Conservation (phyloP, 2,329 filamentous ascomycete genomes). For the Fusarium redolens region DNA sequence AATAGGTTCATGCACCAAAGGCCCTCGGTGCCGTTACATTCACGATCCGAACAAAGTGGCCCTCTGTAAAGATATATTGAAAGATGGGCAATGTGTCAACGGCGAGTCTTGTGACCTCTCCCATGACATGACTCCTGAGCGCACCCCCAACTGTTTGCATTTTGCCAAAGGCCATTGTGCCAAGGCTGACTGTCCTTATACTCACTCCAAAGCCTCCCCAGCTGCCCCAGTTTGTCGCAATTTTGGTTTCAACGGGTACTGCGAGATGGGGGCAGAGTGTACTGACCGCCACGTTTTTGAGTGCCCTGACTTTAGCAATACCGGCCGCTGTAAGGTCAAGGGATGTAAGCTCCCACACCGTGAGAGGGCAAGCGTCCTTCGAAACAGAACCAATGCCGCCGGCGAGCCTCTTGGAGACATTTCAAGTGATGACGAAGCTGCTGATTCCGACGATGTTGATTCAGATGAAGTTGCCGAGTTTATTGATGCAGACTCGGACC, state of each 20-base stretch:
- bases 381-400: constrained; percentile 71
- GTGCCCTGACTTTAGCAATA: constrained; percentile 95
- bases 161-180: constrained; percentile 91
- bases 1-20: constrained; percentile 86
- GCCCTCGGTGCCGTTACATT: constrained; percentile 80
- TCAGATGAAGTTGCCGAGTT: constrained; percentile 79
- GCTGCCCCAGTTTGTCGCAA: constrained; percentile 82
- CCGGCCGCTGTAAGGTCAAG: constrained; percentile 81
- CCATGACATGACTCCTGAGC: constrained; percentile 84
- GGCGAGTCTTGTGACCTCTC: constrained; percentile 90
- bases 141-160: constrained; percentile 89
- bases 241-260: constrained; percentile 91
- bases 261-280: constrained; percentile 82
- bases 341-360: constrained; percentile 89
- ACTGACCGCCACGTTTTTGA: constrained; percentile 88
- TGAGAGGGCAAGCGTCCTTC: constrained; percentile 83
- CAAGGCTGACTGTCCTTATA: constrained; percentile 86
- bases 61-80: constrained; percentile 88
- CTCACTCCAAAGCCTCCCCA: constrained; percentile 82
- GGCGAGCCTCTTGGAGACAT: constrained; percentile 73
- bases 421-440: constrained; percentile 80
- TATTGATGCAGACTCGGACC: constrained; percentile 65
- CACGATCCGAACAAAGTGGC: constrained; percentile 91
- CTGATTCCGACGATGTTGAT: constrained; percentile 82
- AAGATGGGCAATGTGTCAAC: constrained; percentile 79